A percentile compares a stretch with the other conserved stretches of the same genome.
Conservation (phyloP, 805 yeast genomes). For the Blastobotrys peoriensis region DNA sequence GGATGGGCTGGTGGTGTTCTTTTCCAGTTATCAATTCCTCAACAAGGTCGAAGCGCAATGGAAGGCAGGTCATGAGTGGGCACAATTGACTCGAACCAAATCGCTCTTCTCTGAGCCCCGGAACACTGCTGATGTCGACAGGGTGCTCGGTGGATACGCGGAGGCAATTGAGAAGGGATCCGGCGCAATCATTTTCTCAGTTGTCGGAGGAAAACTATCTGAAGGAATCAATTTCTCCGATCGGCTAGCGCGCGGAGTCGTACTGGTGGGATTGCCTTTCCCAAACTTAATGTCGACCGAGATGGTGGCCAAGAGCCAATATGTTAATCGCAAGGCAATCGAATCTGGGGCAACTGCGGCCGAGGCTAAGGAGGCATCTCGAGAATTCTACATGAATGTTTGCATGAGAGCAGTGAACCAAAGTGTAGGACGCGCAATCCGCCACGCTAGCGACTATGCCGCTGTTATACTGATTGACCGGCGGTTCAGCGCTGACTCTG, state of each 20-base stretch:
- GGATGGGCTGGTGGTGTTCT: slow-evolving; percentile 70
- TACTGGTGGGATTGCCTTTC: slow-evolving; percentile 83
- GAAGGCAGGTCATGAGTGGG: slow-evolving; percentile 34
- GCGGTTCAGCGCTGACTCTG: slow-evolving; percentile 37
- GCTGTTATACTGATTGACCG: slow-evolving; percentile 64
- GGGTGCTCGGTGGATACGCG: slow-evolving; percentile 47
- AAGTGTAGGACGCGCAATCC: slow-evolving; percentile 84
- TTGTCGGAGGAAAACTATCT: slow-evolving; percentile 87
- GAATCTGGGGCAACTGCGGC: slow-evolving; percentile 41
- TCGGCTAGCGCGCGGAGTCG: slow-evolving; percentile 77
- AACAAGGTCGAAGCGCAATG: slow-evolving; percentile 46
- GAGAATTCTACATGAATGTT: slow-evolving; percentile 66
- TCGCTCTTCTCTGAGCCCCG: slow-evolving; percentile 49
- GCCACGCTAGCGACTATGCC: slow-evolving; percentile 79
- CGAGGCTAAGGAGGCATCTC: slow-evolving; percentile 37
- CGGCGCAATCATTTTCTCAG: slow-evolving; percentile 73
- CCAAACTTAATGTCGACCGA: slow-evolving; percentile 84
- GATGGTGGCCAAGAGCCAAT: slow-evolving; percentile 61
- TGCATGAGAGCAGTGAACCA: slow-evolving; percentile 92
- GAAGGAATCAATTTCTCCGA: slow-evolving; percentile 93
- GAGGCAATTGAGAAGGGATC: slow-evolving; percentile 30
- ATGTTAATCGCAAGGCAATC: slow-evolving; percentile 49
- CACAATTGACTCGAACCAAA: slow-evolving; percentile 31
- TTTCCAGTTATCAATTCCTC: slow-evolving; percentile 78
- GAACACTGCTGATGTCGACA: slow-evolving; percentile 38